Evolutionary conservation across 352 stramenopile genomes (phyloP), one percentile per base, ranked within the genome.

Genomic region (Hyaloperonospora brassicae): DNA sequence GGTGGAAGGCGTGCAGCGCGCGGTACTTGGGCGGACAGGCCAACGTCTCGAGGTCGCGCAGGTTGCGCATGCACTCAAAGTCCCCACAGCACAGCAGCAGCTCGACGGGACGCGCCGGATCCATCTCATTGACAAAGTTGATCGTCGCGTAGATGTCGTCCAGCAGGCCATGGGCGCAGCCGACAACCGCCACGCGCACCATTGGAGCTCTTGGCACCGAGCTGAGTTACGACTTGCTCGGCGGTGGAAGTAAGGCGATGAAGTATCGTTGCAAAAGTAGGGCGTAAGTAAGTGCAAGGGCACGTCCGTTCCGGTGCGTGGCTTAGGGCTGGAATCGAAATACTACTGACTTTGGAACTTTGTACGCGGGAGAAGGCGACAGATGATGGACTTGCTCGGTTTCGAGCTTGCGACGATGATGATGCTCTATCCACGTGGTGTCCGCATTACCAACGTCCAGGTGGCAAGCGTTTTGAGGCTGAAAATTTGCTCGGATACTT

Each of bases 21-120:
- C 89, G 86, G 76, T 98, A 99, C 67, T 99, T 99, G 38, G 81
- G 76, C 24, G 97, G 97, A 49, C 95, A 97, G 23, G 89, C 86
- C 50, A 99, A 79, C 43, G 80, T 96, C 51, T 96, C 78, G 52
- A 98, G 86, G 73, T 99, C 97, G 41, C 73, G 67, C 50, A 79
- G 61, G 70, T 98, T 98, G 46, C 97, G 87, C 62, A 99, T 81
- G 46, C 95, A 96, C 66, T 99, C 92, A 65, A 99, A 99, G 79
- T 99, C 97, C 30, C 97, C 97, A 65, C 97, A 99, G 66, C 93
- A 98, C 17, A 99, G 65, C 47, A 99, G 66, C 34, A 99, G 63
- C 61, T 99, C 88, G 22, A 99, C 84, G 8, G 80, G 76, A 11
- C 80, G 77, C 10, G 61, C 54, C 13, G 72, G 61, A 34, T 93